Evolutionary conservation across 768 basidiomycete species (phyloP).

Genomic region (Lactarius akahatsu): DNA sequence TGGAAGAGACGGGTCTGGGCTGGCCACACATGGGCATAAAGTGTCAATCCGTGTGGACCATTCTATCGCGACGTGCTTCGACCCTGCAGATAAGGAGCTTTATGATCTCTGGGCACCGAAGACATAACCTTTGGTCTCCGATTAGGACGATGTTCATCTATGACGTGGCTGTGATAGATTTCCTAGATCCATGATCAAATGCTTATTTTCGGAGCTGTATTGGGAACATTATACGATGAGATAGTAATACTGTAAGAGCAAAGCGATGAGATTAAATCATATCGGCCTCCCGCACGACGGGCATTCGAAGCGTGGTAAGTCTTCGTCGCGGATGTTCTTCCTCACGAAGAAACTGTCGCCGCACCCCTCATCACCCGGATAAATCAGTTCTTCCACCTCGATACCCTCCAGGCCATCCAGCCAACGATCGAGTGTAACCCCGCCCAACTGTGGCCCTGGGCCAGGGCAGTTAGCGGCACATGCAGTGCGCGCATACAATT

Average conservation of each 20-base stretch:
- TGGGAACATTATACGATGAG: too few relatives aligned
- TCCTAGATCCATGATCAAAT: not conserved
- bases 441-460: not conserved
- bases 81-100: constrained; percentile 70
- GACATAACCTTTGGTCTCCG: constrained; percentile 8
- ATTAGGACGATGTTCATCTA: not conserved
- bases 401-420: constrained; percentile 18
- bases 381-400: constrained; percentile 22
- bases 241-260: not conserved
- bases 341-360: not conserved
- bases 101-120: constrained; percentile 76
- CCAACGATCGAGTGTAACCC: constrained; percentile 19
- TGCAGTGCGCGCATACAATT: not conserved
- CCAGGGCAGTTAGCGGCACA: not conserved
- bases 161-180: not conserved
- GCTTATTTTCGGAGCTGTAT: not conserved
- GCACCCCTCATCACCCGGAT: constrained; percentile 18
- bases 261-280: not conserved
- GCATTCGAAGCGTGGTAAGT: not conserved
- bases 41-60: constrained; percentile 62
- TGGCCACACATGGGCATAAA: constrained; percentile 36
- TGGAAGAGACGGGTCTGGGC: constrained; percentile 8
- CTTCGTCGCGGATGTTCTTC: not conserved
- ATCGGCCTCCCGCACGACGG: constrained; percentile 8
- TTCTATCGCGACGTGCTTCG: constrained; percentile 68